A percentile compares a stretch with the other conserved stretches of the same genome.
Evolutionary conservation across 2,329 filamentous ascomycete species (phyloP).

Genomic region (Curvularia hawaiiensis): DNA sequence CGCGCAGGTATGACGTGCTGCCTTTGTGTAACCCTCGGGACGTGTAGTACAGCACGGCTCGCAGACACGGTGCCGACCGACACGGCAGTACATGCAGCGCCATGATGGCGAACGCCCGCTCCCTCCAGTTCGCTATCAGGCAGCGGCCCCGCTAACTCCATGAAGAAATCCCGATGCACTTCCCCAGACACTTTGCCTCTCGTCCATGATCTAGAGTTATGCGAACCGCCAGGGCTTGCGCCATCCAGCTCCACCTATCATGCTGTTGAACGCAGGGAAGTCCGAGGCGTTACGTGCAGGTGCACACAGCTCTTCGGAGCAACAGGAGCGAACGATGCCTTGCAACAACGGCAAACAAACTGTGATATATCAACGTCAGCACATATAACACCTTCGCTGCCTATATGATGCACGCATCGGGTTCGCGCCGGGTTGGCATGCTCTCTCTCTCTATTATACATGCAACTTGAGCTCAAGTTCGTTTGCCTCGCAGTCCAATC

Average conservation of each 20-base stretch:
- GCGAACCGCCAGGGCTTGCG: slow-evolving; percentile 17
- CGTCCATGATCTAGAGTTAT: slow-evolving; percentile 20
- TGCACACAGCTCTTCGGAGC: slow-evolving; percentile 13
- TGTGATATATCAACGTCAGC: slow-evolving; percentile 3
- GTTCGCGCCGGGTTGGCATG: neutral
- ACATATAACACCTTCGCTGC: slow-evolving; percentile 3
- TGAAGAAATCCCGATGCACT: slow-evolving; percentile 24
- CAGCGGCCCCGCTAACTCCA: slow-evolving; percentile 17
- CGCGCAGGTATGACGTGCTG: slow-evolving; percentile 19
- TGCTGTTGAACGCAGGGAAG: neutral
- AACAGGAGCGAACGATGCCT: slow-evolving; percentile 11
- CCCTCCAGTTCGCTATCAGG: slow-evolving; percentile 22
- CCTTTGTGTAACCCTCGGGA: slow-evolving; percentile 16
- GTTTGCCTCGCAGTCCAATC: neutral
- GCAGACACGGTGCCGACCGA: slow-evolving; percentile 18
- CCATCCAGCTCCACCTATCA: slow-evolving; percentile 28
- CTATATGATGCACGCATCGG: neutral
- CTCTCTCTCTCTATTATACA: neutral
- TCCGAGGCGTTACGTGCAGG: slow-evolving; percentile 6
- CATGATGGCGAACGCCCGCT: slow-evolving; percentile 31
- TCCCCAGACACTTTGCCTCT: slow-evolving; percentile 21
- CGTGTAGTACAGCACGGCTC: slow-evolving; percentile 7
- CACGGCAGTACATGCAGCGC: slow-evolving; percentile 23
- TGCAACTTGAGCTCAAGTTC: neutral
- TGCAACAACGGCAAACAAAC: slow-evolving; percentile 3